phyloP scores from a whole-genome alignment of 768 basidiomycete species.

The Tulasnella sp. region DNA sequence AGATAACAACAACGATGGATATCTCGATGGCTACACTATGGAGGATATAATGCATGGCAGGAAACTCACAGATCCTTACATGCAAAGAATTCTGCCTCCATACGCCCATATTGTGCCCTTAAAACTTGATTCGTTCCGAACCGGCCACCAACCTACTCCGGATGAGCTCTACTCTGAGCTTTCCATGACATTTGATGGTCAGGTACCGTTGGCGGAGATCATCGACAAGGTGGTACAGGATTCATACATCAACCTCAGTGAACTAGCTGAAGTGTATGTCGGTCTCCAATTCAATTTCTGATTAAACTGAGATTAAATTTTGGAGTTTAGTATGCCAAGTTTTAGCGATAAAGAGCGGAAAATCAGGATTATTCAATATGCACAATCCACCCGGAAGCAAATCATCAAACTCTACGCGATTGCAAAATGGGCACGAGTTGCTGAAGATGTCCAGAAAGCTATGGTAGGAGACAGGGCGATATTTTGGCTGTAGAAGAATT shows the following conservation, averaged over 20 bases:
- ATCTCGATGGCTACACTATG: slow-evolving; percentile 11
- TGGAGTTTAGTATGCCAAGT: slow-evolving; percentile 46
- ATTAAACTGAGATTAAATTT: background rate
- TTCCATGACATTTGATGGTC: slow-evolving; percentile 38
- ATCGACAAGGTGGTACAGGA: slow-evolving; percentile 64
- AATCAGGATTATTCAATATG: slow-evolving; percentile 73
- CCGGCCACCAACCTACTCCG: slow-evolving; percentile 5
- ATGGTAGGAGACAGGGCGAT: slow-evolving; percentile 37
- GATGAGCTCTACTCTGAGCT: slow-evolving; percentile 4
- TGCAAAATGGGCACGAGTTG: slow-evolving; percentile 76
- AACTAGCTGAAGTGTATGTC: slow-evolving; percentile 74
- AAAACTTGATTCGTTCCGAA: slow-evolving; percentile 9
- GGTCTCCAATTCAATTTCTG: background rate
- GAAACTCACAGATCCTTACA: slow-evolving; percentile 7
- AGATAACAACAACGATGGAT: slow-evolving; percentile 2
- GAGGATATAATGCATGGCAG: background rate
- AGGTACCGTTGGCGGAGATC: slow-evolving; percentile 58
- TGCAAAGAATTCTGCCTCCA: background rate
- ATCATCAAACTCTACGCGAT: slow-evolving; percentile 80
- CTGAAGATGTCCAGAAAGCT: slow-evolving; percentile 70
- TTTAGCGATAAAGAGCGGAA: slow-evolving; percentile 75
- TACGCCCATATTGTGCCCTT: slow-evolving; percentile 1
- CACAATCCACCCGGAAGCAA: slow-evolving; percentile 81
- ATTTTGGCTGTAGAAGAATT: background rate
- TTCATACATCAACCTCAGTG: slow-evolving; percentile 70